phyloP scores from a whole-genome alignment of 2,329 filamentous ascomycete species.

The Rhytidhysteron rufulum region DNA sequence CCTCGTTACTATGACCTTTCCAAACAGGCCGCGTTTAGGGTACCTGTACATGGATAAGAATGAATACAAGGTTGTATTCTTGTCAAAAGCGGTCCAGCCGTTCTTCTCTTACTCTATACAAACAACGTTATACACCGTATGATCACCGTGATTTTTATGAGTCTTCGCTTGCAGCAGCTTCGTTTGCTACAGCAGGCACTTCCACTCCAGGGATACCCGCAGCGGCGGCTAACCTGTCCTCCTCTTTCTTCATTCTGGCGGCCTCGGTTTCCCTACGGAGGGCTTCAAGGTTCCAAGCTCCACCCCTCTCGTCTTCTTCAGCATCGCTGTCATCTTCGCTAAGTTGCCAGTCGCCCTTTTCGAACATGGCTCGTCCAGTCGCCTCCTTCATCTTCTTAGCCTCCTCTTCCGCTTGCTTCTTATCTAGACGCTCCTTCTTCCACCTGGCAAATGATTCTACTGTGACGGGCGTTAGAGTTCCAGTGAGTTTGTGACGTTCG shows the following conservation, averaged over 20 bases:
- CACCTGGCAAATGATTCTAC: slow-evolving; percentile 91
- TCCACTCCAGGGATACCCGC: background rate
- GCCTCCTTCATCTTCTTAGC: slow-evolving; percentile 90
- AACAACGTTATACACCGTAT: too few relatives aligned
- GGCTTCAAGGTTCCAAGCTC: slow-evolving; percentile 74
- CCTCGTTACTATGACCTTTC: too few relatives aligned
- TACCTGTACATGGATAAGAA: too few relatives aligned
- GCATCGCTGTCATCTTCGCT: slow-evolving; percentile 61
- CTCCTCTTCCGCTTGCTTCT: slow-evolving; percentile 93
- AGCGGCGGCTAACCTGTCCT: slow-evolving; percentile 54
- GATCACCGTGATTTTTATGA: too few relatives aligned
- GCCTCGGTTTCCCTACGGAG: slow-evolving; percentile 82
- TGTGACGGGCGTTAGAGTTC: slow-evolving; percentile 88
- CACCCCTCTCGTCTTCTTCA: slow-evolving; percentile 60
- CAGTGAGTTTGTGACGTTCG: slow-evolving; percentile 91
- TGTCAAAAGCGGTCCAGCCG: too few relatives aligned
- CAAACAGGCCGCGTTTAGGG: too few relatives aligned
- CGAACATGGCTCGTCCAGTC: slow-evolving; percentile 90
- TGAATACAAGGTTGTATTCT: too few relatives aligned
- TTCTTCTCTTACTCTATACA: too few relatives aligned
- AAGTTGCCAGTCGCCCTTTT: slow-evolving; percentile 86
- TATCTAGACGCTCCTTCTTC: slow-evolving; percentile 91
- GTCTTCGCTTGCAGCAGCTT: too few relatives aligned
- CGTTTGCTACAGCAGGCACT: background rate
- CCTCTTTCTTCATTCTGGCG: slow-evolving; percentile 69